A percentile compares a stretch with the other conserved stretches of the same genome.
Conservation (phyloP, 1,284 basidiomycete species). For the Cutaneotrichosporon curvatum region DNA sequence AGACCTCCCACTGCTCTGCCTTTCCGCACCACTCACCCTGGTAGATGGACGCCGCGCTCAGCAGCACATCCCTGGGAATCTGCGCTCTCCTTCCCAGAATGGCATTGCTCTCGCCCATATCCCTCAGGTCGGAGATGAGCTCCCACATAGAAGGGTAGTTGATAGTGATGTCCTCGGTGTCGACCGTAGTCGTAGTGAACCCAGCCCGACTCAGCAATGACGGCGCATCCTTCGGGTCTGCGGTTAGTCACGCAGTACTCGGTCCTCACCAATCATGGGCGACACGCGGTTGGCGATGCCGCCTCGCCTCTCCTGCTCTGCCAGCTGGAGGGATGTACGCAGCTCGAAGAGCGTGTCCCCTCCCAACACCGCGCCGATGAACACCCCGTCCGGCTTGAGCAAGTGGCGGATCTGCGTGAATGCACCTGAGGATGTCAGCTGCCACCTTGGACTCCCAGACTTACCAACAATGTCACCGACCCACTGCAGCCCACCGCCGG, state of each 20-base stretch:
- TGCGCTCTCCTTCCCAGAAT: conserved; percentile 64
- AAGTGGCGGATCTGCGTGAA: conserved; percentile 83
- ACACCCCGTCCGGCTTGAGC: conserved; percentile 85
- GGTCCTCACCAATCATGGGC: conserved; percentile 80
- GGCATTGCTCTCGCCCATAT: conserved; percentile 97
- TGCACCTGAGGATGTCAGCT: conserved; percentile 52
- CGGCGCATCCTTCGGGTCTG: conserved; percentile 83
- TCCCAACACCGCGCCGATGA: conserved; percentile 88
- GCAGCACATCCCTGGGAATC: conserved; percentile 77
- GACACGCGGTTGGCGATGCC: conserved; percentile 92
- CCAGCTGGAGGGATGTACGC: conserved; percentile 69
- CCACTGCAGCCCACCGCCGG: conserved; percentile 90
- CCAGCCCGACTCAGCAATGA: conserved; percentile 86
- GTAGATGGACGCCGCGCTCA: conserved; percentile 89
- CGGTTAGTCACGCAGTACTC: not conserved
- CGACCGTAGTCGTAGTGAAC: conserved; percentile 88
- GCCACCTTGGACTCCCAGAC: conserved; percentile 10
- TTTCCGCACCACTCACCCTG: conserved; percentile 53
- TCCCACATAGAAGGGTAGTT: conserved; percentile 96
- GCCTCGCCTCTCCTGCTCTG: conserved; percentile 88
- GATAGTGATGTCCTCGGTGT: conserved; percentile 87
- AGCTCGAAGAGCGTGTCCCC: conserved; percentile 97
- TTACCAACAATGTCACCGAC: conserved; percentile 91
- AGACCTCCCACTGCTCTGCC: not conserved
- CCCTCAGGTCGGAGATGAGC: conserved; percentile 80